These are phyloP conservation scores for Otatea glauca DNA, from an alignment of 176 grass and related monocot species.

Conservation along the genomic window DNA sequence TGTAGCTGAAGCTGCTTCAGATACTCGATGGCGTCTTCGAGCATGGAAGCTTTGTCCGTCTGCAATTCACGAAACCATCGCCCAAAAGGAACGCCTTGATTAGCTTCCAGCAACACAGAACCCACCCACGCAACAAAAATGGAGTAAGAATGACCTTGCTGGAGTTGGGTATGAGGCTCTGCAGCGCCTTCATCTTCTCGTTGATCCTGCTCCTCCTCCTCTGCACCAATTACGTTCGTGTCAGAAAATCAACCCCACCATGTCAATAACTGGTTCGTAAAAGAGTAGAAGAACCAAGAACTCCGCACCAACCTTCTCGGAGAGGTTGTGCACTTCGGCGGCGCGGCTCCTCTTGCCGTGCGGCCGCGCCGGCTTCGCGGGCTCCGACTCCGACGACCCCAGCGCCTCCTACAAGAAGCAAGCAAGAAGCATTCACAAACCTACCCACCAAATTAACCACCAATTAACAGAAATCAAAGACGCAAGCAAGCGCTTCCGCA, in stretches of 20 bases:
- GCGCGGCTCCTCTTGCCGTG: slow-evolving; percentile 83
- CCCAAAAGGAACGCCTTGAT: not conserved
- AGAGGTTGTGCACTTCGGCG: slow-evolving; percentile 96
- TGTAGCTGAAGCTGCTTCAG: slow-evolving; percentile 98
- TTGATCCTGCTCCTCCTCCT: slow-evolving; percentile 91
- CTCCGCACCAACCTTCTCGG: slow-evolving; percentile 66
- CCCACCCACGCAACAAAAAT: not conserved
- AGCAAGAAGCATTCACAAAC: not conserved
- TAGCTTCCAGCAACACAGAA: not conserved
- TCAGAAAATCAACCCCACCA: not conserved
- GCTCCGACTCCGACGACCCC: slow-evolving; percentile 70
- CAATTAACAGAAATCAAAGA: not conserved
- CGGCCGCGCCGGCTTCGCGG: slow-evolving; percentile 41
- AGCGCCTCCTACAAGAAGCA: slow-evolving; percentile 55
- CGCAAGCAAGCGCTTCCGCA: not conserved
- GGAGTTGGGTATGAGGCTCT: slow-evolving; percentile 89
- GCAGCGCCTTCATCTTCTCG: slow-evolving; percentile 96
- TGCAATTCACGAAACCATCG: slow-evolving; percentile 30
- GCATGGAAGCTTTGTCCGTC: slow-evolving; percentile 97
- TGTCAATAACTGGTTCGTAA: not conserved
- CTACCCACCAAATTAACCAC: not conserved
- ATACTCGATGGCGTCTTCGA: slow-evolving; percentile 94
- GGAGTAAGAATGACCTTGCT: slow-evolving; percentile 64
- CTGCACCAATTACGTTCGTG: slow-evolving; percentile 19
- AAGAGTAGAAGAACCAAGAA: not conserved